Base-by-base conservation (phyloP, 169 alveolate species). In the Plasmodium blacklocki region DNA sequence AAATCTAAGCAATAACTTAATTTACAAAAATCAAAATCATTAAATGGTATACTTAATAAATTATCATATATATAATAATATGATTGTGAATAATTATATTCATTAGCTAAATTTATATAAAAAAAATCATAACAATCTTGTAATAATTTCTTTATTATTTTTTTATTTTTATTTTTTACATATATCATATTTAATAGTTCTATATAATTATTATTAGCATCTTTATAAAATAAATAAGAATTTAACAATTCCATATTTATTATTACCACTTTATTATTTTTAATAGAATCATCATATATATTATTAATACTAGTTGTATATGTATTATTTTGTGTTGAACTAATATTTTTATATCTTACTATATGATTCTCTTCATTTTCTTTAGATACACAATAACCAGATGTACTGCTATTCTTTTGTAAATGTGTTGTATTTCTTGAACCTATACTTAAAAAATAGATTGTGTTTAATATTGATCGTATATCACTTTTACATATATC, bases 401-500 rank as follows among this genome's bases (percentile, higher is more conserved):
- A 32, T 32, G 9, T 32, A 32, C 2, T 32, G 1, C 5, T 32
- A 32, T 32, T 3, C 74, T 87, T 49, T 86, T 29, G 39, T 92
- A 75, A 39, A 92, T 72, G 43, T 8, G 58, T 66, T 0, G 58
- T 6, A 32, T 26, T 39, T 43, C 32, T 29, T 1, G 49, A 7
- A 9, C 88, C 88, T 23, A 76, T 47, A 49, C 76, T 49, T 15
- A 92, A 67, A 43, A 88, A 78, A 62, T 88, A 60, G 7, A 92
- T 85, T 1, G 92, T 68, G 15, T 75, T 80, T 4, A 92, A 39
- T 54, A 85, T 62, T 0, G 95, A 75, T 21, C 97, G 73, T 18
- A 95, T 70, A 58, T 95, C 97, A 18, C 92, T 68, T 7, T 91
- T 88, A 47, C 88, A 91, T 15, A 88, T 54, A n/a, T 92, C 93